phyloP scores from a whole-genome alignment of 2,329 filamentous ascomycete species.

The Fusarium albosuccineum region DNA sequence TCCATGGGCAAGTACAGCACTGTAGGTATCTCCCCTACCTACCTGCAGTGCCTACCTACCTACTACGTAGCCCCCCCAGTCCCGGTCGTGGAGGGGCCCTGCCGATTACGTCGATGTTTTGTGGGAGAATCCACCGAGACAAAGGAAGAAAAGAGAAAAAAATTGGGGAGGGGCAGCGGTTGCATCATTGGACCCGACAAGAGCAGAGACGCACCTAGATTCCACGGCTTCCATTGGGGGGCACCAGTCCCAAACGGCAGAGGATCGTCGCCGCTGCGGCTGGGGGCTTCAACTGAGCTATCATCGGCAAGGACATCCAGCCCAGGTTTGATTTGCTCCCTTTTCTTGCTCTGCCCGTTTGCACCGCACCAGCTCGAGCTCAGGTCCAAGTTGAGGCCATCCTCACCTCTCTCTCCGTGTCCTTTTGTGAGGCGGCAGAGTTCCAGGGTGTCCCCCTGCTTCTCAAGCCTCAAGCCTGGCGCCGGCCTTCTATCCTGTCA shows the following conservation, averaged over 20 bases:
- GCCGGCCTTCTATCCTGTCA: constrained; percentile 26
- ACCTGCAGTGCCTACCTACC: neutral
- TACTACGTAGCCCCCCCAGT: neutral
- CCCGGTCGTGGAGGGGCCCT: constrained; percentile 30
- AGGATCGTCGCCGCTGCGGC: constrained; percentile 22
- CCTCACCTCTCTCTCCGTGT: neutral
- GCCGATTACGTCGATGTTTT: constrained; percentile 42
- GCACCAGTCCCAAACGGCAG: constrained; percentile 32
- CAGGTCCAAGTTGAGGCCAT: constrained; percentile 9
- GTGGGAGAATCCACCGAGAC: constrained; percentile 32
- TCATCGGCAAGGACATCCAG: constrained; percentile 7
- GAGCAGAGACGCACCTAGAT: constrained; percentile 34
- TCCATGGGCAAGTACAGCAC: neutral
- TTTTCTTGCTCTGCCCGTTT: neutral
- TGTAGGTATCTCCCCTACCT: constrained; percentile 1
- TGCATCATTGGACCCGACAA: constrained; percentile 43
- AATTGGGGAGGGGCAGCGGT: constrained; percentile 33
- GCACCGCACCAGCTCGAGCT: neutral
- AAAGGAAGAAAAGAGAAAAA: constrained; percentile 20
- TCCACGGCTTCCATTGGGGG: constrained; percentile 39
- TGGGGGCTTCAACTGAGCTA: constrained; percentile 2
- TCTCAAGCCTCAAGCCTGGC: neutral
- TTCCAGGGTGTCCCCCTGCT: constrained; percentile 18
- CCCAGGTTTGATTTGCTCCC: constrained; percentile 4
- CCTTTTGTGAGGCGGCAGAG: constrained; percentile 1